A percentile compares a stretch with the other conserved stretches of the same genome.
These are phyloP conservation scores for Suillus fuscotomentosus DNA, from an alignment of 768 basidiomycete species.

Conservation along the genomic window DNA sequence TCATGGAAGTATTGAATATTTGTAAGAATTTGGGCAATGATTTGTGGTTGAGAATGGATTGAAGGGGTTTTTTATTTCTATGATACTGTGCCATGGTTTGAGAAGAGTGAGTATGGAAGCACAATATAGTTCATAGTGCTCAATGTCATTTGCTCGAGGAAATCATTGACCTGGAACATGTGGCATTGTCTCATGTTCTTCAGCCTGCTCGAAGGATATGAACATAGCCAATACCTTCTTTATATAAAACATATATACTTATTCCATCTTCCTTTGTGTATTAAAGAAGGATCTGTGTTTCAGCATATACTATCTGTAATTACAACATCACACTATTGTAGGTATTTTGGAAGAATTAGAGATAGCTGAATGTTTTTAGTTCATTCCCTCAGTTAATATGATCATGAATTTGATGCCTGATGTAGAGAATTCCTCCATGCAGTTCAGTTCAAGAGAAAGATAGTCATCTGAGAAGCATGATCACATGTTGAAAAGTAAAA, in stretches of 20 bases:
- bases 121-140: constrained; percentile 26
- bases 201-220: constrained; percentile 19
- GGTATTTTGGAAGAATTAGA: constrained; percentile 6
- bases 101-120: constrained; percentile 34
- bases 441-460: not conserved
- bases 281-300: not conserved
- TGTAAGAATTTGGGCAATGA: too few relatives aligned
- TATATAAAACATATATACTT: not conserved
- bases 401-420: not conserved
- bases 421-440: not conserved
- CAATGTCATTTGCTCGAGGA: constrained; percentile 26
- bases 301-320: not conserved
- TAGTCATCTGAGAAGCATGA: not conserved
- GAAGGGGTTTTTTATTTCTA: not conserved
- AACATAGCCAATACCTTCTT: not conserved
- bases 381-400: not conserved
- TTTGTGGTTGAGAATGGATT: too few relatives aligned
- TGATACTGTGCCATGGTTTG: constrained; percentile 31
- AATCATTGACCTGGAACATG: constrained; percentile 14
- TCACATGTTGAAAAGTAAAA: too few relatives aligned
- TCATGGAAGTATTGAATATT: too few relatives aligned
- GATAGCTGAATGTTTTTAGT: not conserved
- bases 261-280: too few relatives aligned
- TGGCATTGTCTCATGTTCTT: constrained; percentile 33
- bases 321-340: not conserved